Conservation (phyloP, 345 rosid genomes). For the Turritis glabra region DNA sequence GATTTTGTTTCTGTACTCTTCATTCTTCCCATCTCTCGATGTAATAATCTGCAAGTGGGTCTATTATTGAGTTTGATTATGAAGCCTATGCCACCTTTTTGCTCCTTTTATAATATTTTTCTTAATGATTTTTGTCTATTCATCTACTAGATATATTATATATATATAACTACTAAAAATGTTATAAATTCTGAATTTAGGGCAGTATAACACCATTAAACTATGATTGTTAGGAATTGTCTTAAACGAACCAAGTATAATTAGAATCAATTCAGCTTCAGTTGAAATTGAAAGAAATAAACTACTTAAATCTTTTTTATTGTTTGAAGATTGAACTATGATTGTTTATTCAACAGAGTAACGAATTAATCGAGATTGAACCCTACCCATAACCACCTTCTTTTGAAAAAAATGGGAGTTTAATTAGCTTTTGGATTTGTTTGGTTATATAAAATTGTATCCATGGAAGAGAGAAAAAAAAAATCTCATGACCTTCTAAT, state of each 20-base stretch:
- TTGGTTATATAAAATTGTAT: neutral
- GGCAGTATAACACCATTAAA: neutral
- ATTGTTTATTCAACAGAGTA: neutral
- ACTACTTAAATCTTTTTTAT: neutral
- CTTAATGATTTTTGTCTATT: neutral
- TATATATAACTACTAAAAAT: too few species aligned
- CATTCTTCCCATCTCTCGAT: neutral
- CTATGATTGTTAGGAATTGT: neutral
- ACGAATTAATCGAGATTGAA: neutral
- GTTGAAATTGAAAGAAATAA: neutral
- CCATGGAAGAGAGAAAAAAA: neutral
- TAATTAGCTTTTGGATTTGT: constrained; percentile 20
- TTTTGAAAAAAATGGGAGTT: constrained; percentile 32
- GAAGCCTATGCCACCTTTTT: constrained; percentile 26
- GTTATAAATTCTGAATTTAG: neutral
- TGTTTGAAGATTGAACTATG: neutral
- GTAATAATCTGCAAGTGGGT: constrained; percentile 39
- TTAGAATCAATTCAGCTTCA: neutral
- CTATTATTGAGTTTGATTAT: constrained; percentile 34
- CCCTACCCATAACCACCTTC: constrained; percentile 27
- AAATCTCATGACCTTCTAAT: constrained; percentile 25
- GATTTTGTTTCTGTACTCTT: constrained; percentile 28
- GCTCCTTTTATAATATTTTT: neutral
- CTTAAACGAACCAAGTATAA: neutral
- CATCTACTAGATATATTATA: neutral